Evolutionary conservation across 2,329 filamentous ascomycete species (phyloP).

Genomic region (Aspergillus caelatus): DNA sequence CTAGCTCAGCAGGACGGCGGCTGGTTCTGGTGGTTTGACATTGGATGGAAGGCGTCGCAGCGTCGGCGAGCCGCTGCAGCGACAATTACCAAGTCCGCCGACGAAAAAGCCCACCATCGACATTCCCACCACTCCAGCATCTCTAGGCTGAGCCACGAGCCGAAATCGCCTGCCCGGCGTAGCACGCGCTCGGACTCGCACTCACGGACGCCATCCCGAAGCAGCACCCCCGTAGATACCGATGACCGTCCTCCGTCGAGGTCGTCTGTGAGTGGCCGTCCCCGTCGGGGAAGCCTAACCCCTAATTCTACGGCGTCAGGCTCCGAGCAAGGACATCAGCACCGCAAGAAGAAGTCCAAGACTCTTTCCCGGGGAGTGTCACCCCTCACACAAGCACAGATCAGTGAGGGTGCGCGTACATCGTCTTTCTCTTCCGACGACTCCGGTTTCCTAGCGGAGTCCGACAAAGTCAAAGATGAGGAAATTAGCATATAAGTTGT

Average conservation of each 20-base stretch:
- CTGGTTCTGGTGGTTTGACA: conserved; percentile 84
- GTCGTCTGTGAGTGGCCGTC: conserved; percentile 34
- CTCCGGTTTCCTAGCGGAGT: conserved; percentile 27
- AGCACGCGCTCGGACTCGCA: conserved; percentile 43
- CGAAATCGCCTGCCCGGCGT: conserved; percentile 33
- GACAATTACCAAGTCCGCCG: conserved; percentile 29
- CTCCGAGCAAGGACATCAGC: conserved; percentile 32
- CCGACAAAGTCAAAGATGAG: conserved; percentile 28
- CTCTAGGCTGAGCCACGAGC: conserved; percentile 32
- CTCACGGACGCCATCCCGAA: conserved; percentile 47
- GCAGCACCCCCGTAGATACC: conserved; percentile 41
- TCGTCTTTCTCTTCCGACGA: conserved; percentile 41
- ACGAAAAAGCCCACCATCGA: conserved; percentile 34
- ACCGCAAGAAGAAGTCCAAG: conserved; percentile 37
- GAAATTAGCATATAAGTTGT: not conserved
- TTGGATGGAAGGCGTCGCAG: conserved; percentile 44
- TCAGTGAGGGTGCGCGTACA: conserved; percentile 36
- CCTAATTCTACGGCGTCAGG: conserved; percentile 29
- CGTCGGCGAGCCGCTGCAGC: conserved; percentile 33
- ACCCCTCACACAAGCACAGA: conserved; percentile 41
- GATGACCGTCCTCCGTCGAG: conserved; percentile 42
- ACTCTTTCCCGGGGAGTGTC: conserved; percentile 34
- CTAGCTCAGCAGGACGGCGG: conserved; percentile 69
- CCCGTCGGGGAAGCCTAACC: conserved; percentile 40
- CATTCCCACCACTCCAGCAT: conserved; percentile 33